Conservation (phyloP, 352 stramenopile genomes). For the Peronospora farinosa region DNA sequence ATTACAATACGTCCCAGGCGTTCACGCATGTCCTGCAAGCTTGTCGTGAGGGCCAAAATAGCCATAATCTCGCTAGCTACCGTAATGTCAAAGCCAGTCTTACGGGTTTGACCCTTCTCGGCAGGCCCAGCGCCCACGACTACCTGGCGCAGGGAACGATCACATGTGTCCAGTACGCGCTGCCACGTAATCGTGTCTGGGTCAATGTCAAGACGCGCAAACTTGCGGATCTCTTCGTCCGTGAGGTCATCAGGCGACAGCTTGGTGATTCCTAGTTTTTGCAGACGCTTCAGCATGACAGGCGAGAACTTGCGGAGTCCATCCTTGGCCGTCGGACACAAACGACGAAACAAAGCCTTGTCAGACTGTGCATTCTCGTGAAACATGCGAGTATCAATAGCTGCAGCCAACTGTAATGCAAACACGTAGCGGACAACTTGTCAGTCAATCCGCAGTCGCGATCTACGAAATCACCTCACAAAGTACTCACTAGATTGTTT, state of each 20-base stretch:
- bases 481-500: conserved; percentile 89
- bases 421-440: neutral
- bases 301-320: conserved; percentile 78
- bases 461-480: neutral
- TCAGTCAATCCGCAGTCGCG: conserved; percentile 3
- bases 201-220: conserved; percentile 95
- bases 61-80: conserved; percentile 99
- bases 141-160: conserved; percentile 92
- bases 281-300: conserved; percentile 90
- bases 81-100: conserved; percentile 73
- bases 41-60: conserved; percentile 93
- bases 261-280: conserved; percentile 93
- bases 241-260: conserved; percentile 91
- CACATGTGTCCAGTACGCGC: conserved; percentile 96
- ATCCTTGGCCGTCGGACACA: conserved; percentile 87
- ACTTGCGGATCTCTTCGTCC: too few species aligned
- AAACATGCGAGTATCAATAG: conserved; percentile 98
- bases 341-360: conserved; percentile 79
- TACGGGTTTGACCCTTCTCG: conserved; percentile 85
- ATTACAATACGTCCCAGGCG: conserved; percentile 92
- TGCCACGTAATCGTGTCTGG: conserved; percentile 89
- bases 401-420: conserved; percentile 81
- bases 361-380: conserved; percentile 88
- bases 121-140: conserved; percentile 84
- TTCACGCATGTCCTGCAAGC: conserved; percentile 90